phyloP scores from a whole-genome alignment of 148 eudicot genomes.

The Rhododendron simsii region DNA sequence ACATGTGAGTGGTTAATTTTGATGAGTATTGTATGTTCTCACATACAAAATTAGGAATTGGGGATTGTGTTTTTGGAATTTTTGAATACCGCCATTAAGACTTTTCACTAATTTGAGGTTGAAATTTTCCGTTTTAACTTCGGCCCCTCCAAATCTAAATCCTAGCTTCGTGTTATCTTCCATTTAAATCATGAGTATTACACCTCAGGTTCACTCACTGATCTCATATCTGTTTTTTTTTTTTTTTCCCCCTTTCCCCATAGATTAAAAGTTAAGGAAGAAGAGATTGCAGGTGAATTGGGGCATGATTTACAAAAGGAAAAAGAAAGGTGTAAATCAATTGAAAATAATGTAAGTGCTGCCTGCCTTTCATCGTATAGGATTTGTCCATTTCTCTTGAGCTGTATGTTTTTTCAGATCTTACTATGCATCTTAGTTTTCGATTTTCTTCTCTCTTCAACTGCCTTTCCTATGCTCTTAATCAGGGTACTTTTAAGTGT shows the following conservation, averaged over 20 bases:
- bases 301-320: constrained; percentile 41
- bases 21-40: neutral
- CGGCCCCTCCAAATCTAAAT: neutral
- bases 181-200: neutral
- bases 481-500: neutral
- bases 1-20: neutral
- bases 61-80: neutral
- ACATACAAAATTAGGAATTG: neutral
- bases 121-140: neutral
- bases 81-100: neutral
- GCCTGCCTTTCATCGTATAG: neutral
- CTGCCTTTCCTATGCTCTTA: neutral
- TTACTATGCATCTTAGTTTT: neutral
- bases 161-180: neutral
- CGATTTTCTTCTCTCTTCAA: neutral
- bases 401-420: neutral
- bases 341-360: constrained; percentile 46
- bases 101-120: neutral
- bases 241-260: neutral
- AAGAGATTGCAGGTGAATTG: constrained; percentile 28
- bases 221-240: constrained; percentile 1
- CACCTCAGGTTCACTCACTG: neutral
- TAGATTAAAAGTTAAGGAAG: constrained; percentile 45
- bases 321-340: constrained; percentile 36
- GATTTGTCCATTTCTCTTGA: neutral